Base-by-base conservation (phyloP, 192 early-diverging fungal species). In the Linnemannia elongata region DNA sequence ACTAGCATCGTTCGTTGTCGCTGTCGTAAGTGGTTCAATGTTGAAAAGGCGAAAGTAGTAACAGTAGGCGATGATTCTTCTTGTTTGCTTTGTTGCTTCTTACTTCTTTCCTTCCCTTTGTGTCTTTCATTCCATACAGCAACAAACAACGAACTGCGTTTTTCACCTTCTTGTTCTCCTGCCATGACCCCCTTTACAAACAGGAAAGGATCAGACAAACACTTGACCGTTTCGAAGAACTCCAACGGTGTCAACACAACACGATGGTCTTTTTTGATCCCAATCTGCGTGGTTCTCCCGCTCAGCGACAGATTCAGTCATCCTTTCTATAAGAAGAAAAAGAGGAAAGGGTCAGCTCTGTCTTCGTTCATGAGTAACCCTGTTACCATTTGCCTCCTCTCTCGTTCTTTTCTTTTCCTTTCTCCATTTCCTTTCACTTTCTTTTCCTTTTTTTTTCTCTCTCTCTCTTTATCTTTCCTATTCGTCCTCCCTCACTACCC, bases 371-470 rank as follows among this genome's bases (percentile, higher is more conserved):
- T 33, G 22, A 57, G 38, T 30, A 39, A 24, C 38, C 75, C 35
- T 66, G 75, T 24, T 27, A 27, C 18, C 60, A 2, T 66, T 27
- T 33, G 7, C 6, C 55, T 66, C 60, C 12, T 66, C 30, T 66
- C 33, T 10, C 20, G 18, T 8, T 44, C 49, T 72, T 33, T 38
- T 70, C 33, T 52, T 74, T 71, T 18, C 52, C n/a, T 66, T 12
- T 36, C n/a, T 57, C 54, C 69, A 71, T 45, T 71, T 44, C 57
- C 57, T 38, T 24, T 72, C 45, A 36, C 68, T 76, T 41, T 36
- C n/a, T 57, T 9, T 33, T 69, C 69, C 33, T 36, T 17, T 57
- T 9, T 33, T 69, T 55, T 30, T 72, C 52, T 55, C 10, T 72
- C 69, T 8, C 13, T 35, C 18, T 57, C 70, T 42, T 39, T 36